These are phyloP conservation scores for Russula virescens DNA, from an alignment of 768 basidiomycete genomes.

Conservation along the genomic window DNA sequence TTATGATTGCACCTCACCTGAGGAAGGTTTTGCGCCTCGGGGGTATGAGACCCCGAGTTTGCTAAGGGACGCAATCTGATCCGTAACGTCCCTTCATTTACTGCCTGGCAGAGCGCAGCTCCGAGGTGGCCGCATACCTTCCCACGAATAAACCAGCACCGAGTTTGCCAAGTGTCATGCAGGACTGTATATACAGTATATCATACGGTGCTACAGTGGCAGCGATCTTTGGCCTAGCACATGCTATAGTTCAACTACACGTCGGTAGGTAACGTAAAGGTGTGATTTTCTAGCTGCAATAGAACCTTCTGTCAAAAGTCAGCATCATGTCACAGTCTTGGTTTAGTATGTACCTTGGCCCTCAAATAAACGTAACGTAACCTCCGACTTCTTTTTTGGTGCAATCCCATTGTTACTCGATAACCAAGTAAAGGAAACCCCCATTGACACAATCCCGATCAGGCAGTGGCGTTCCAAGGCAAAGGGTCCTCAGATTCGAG, in stretches of 20 bases:
- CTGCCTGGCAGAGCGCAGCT: not conserved
- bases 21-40: not conserved
- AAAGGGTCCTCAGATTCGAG: not conserved
- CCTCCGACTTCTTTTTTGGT: not conserved
- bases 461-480: conserved; percentile 1
- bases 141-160: no score
- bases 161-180: not conserved
- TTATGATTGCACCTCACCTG: not conserved
- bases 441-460: not conserved
- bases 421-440: not conserved
- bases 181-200: not conserved
- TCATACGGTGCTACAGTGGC: not conserved
- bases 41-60: not conserved
- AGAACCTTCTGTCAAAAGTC: conserved; percentile 2
- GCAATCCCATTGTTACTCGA: not conserved
- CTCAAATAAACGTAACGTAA: not conserved
- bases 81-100: not conserved
- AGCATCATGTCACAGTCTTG: not conserved
- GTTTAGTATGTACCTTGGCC: not conserved
- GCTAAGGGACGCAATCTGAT: no score
- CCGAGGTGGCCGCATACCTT: not conserved
- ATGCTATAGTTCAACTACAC: not conserved
- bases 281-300: not conserved
- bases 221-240: not conserved
- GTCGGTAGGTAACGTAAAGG: not conserved